phyloP scores from a whole-genome alignment of 2,329 filamentous ascomycete genomes.

The Acrocalymma vagum region DNA sequence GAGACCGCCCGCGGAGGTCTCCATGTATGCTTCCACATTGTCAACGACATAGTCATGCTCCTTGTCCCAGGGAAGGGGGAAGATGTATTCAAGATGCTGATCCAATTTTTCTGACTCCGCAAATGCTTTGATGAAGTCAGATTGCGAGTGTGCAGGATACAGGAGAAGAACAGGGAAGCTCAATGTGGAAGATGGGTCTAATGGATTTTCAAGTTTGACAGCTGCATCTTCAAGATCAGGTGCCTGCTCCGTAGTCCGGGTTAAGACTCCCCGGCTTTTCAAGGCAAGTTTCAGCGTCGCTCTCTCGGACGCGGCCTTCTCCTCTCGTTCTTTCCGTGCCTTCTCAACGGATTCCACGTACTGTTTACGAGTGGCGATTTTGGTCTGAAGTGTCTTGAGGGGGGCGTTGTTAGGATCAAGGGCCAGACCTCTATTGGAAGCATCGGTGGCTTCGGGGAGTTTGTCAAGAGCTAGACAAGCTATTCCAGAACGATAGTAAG shows the following conservation, averaged over 20 bases:
- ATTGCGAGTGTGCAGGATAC: slow-evolving; percentile 83
- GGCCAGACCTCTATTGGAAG: slow-evolving; percentile 75
- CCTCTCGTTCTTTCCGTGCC: slow-evolving; percentile 64
- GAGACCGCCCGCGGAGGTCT: slow-evolving; percentile 80
- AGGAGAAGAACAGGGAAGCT: slow-evolving; percentile 82
- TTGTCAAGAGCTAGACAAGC: slow-evolving; percentile 83
- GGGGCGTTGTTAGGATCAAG: slow-evolving; percentile 76
- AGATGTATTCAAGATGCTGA: slow-evolving; percentile 84
- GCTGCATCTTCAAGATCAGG: slow-evolving; percentile 89
- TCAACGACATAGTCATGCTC: slow-evolving; percentile 70
- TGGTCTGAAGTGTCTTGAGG: slow-evolving; percentile 68
- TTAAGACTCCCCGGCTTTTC: slow-evolving; percentile 73
- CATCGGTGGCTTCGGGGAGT: slow-evolving; percentile 80
- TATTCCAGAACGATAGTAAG: slow-evolving; percentile 83
- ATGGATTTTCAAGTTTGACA: slow-evolving; percentile 74
- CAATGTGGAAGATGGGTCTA: slow-evolving; percentile 76
- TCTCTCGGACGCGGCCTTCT: slow-evolving; percentile 64
- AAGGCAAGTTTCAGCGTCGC: slow-evolving; percentile 63
- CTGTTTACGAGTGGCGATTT: slow-evolving; percentile 69
- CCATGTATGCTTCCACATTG: slow-evolving; percentile 86
- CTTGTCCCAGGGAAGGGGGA: slow-evolving; percentile 88
- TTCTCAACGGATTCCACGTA: slow-evolving; percentile 64
- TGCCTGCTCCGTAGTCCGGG: slow-evolving; percentile 71
- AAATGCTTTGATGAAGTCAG: slow-evolving; percentile 91
- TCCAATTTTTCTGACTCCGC: slow-evolving; percentile 77